These are phyloP conservation scores for Zygoascus ofunaensis DNA, from an alignment of 805 yeast genomes.

Conservation along the genomic window DNA sequence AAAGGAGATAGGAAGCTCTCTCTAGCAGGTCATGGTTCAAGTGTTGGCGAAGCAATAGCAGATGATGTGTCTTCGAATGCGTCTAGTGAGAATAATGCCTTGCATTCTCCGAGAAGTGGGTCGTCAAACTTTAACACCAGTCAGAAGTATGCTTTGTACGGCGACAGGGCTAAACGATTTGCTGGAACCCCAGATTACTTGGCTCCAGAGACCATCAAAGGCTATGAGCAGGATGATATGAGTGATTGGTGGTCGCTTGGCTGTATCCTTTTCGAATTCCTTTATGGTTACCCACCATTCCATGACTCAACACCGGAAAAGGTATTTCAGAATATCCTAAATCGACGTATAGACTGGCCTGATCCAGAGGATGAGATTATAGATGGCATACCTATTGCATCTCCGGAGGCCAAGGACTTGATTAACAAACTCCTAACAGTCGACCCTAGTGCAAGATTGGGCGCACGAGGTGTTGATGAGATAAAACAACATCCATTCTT, in stretches of 20 bases:
- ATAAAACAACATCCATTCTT: slow-evolving; percentile 76
- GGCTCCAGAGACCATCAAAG: slow-evolving; percentile 91
- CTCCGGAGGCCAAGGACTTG: slow-evolving; percentile 65
- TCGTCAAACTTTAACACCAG: neutral
- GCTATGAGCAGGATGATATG: slow-evolving; percentile 69
- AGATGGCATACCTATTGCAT: slow-evolving; percentile 24
- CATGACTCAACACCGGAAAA: slow-evolving; percentile 69
- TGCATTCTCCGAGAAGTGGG: neutral
- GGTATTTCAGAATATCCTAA: slow-evolving; percentile 75
- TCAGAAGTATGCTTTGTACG: slow-evolving; percentile 51
- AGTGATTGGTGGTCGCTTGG: slow-evolving; percentile 99
- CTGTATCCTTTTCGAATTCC: slow-evolving; percentile 83
- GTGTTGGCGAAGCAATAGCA: slow-evolving; percentile 21
- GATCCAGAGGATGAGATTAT: slow-evolving; percentile 22
- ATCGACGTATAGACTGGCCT: slow-evolving; percentile 80
- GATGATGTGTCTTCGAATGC: slow-evolving; percentile 23
- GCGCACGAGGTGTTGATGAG: slow-evolving; percentile 65
- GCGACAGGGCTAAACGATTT: slow-evolving; percentile 48
- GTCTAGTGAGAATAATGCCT: slow-evolving; percentile 16
- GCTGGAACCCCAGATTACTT: slow-evolving; percentile 98
- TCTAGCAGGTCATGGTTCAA: slow-evolving; percentile 5
- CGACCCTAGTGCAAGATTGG: slow-evolving; percentile 62
- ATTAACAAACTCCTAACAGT: slow-evolving; percentile 51
- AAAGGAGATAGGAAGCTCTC: neutral
- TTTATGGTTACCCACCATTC: slow-evolving; percentile 93